Percentiles rank a stretch among this genome's conserved stretches.
Evolutionary conservation across 345 rosid genomes (phyloP).

Genomic region (Gossypium mustelinum): DNA sequence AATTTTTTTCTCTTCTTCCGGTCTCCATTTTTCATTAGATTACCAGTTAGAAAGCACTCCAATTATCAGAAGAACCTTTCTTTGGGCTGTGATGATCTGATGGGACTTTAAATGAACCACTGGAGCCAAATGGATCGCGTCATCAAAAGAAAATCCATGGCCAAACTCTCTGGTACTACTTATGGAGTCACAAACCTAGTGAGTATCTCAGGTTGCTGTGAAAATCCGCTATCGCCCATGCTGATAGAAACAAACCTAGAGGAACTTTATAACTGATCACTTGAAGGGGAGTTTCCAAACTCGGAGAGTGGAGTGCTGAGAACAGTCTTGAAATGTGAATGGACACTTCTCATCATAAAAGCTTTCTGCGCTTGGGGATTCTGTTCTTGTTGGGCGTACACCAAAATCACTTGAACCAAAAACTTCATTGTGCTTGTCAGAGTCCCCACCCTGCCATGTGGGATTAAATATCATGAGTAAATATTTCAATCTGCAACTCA

Average conservation of each 20-base stretch:
- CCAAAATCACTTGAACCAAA: conserved; percentile 64
- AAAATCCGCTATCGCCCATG: conserved; percentile 42
- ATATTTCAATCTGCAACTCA: background rate
- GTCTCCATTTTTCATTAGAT: too few species aligned
- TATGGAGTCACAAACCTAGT: conserved; percentile 62
- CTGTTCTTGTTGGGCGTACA: conserved; percentile 43
- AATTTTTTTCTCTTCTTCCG: background rate
- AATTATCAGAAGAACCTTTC: conserved; percentile 56
- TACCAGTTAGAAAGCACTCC: conserved; percentile 57
- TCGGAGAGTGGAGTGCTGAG: conserved; percentile 79
- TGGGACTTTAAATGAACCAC: conserved; percentile 86
- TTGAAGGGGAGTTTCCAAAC: conserved; percentile 74
- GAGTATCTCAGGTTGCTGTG: conserved; percentile 43
- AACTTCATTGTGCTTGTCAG: conserved; percentile 43
- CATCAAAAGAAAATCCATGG: conserved; percentile 74
- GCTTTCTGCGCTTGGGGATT: conserved; percentile 51
- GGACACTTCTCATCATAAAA: conserved; percentile 50
- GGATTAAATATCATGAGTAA: background rate
- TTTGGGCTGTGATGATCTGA: conserved; percentile 51
- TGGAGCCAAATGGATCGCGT: conserved; percentile 78
- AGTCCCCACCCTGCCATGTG: conserved; percentile 36
- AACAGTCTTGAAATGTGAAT: conserved; percentile 69
- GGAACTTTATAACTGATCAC: conserved; percentile 63
- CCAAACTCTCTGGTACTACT: conserved; percentile 49
- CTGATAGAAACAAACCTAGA: conserved; percentile 94